Evolutionary conservation across 352 stramenopile genomes (phyloP).

Genomic region (Globisporangium splendens): DNA sequence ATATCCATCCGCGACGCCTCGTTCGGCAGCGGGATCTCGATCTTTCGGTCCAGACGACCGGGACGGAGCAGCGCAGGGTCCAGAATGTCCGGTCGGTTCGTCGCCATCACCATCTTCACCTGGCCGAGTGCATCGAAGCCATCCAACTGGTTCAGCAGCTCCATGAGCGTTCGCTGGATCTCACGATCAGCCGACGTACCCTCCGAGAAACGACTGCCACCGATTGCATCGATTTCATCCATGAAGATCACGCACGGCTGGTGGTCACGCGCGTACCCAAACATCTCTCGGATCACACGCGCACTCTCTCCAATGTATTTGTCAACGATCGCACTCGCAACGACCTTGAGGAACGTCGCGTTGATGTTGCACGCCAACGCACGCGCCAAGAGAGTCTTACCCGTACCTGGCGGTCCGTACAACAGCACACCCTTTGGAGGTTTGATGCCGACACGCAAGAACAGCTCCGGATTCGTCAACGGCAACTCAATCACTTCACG

Average conservation of each 20-base stretch:
- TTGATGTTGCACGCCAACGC: conserved; percentile 99
- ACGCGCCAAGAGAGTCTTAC: conserved; percentile 98
- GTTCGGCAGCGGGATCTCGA: conserved; percentile 99
- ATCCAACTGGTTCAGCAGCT: conserved; percentile 99
- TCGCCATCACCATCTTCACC: conserved; percentile 99
- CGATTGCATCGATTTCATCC: conserved; percentile 99
- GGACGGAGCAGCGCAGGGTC: conserved; percentile 97
- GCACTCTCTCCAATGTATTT: conserved; percentile 99
- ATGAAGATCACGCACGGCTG: conserved; percentile 99
- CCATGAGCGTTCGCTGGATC: conserved; percentile 99
- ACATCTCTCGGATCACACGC: conserved; percentile 99
- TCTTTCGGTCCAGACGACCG: conserved; percentile 98
- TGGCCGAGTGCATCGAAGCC: conserved; percentile 98
- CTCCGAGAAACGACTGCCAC: conserved; percentile 96
- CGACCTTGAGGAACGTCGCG: conserved; percentile 99
- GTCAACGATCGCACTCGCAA: conserved; percentile 99
- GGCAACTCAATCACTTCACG: conserved; percentile 97
- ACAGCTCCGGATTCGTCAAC: conserved; percentile 99
- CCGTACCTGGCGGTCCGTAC: conserved; percentile 98
- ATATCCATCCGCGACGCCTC: conserved; percentile 98
- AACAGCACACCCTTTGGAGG: conserved; percentile 96
- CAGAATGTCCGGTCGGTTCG: conserved; percentile 99
- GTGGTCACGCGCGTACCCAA: conserved; percentile 95
- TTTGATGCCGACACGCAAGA: conserved; percentile 98
- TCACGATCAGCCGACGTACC: conserved; percentile 95